These are phyloP conservation scores for Plasmodium yoelii DNA, from an alignment of 169 alveolate genomes.

Conservation along the genomic window DNA sequence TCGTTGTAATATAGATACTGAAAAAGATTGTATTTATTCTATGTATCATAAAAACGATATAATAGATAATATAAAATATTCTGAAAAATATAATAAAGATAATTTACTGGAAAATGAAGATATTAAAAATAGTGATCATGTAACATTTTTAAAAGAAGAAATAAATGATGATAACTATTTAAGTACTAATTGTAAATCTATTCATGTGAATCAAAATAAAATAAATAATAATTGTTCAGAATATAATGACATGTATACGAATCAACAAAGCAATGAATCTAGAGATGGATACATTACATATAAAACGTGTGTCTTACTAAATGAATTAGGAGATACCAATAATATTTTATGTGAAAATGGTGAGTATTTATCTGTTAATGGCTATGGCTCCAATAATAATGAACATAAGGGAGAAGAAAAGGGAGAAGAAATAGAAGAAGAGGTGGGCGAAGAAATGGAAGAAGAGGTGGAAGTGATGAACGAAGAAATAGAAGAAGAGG, in stretches of 20 bases:
- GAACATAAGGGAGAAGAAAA: neutral
- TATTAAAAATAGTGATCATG: too few species aligned
- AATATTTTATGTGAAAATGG: neutral
- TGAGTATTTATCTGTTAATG: neutral
- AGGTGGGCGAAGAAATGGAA: too few species aligned
- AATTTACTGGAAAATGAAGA: too few species aligned
- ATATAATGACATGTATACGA: neutral
- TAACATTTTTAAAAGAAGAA: neutral
- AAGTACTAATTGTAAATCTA: neutral
- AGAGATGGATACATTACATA: conserved; percentile 39
- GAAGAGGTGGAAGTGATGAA: too few species aligned
- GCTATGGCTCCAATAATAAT: neutral
- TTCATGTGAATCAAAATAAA: neutral
- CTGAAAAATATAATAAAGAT: too few species aligned
- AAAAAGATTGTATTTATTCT: too few species aligned
- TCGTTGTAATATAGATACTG: too few species aligned
- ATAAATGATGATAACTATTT: neutral
- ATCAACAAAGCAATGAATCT: conserved; percentile 5
- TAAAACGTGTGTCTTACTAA: conserved; percentile 9
- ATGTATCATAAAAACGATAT: too few species aligned
- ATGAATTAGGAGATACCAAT: neutral
- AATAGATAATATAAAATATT: too few species aligned
- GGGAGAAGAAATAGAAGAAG: too few species aligned
- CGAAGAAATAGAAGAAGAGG: too few species aligned
- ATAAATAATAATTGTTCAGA: neutral